phyloP scores from a whole-genome alignment of 441 rosid genomes.

The Melastoma candidum region DNA sequence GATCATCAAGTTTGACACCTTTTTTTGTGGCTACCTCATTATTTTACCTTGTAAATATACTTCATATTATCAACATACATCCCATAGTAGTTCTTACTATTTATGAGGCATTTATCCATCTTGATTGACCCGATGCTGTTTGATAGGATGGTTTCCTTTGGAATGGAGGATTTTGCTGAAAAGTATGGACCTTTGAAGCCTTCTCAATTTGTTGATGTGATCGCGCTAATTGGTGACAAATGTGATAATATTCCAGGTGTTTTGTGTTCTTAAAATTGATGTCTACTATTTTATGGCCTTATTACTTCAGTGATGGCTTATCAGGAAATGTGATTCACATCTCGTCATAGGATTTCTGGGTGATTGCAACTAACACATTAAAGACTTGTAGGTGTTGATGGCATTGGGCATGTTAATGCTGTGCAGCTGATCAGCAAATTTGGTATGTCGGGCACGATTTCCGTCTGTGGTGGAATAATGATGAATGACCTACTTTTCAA shows the following conservation, averaged over 20 bases:
- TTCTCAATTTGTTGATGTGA: conserved; percentile 81
- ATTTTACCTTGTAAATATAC: no score
- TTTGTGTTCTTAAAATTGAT: not conserved
- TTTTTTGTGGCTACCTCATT: not conserved
- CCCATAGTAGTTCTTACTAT: not conserved
- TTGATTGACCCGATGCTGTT: not conserved
- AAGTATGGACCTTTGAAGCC: conserved; percentile 68
- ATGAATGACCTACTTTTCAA: no score
- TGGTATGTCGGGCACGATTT: conserved; percentile 34
- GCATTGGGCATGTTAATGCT: conserved; percentile 78
- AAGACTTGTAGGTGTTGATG: conserved; percentile 69
- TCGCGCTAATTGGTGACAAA: conserved; percentile 81
- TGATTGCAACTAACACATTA: not conserved
- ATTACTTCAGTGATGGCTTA: no score
- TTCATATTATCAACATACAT: no score
- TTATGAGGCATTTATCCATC: not conserved
- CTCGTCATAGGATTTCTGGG: not conserved
- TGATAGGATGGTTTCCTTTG: conserved; percentile 83
- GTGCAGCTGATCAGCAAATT: conserved; percentile 63
- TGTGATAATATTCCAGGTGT: conserved; percentile 91
- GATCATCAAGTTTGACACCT: not conserved
- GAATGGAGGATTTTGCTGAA: conserved; percentile 84
- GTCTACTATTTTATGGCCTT: no score
- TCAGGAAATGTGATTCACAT: no score
- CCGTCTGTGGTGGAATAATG: not conserved